Conservation (phyloP, 257 asterid species). For the Solanum chilense region DNA sequence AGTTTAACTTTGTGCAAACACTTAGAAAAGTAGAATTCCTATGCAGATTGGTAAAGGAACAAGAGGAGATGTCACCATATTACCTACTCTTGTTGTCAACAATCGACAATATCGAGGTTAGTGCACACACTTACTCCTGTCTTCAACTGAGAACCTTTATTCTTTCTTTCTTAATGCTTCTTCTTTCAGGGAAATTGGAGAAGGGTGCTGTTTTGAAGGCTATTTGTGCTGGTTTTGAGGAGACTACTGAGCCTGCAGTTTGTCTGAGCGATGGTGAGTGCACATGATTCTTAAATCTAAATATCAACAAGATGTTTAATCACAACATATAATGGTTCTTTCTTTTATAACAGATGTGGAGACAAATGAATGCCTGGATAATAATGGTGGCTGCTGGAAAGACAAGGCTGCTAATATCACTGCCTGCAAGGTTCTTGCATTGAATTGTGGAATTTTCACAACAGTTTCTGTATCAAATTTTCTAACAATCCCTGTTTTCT, state of each 20-base stretch:
- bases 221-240: conserved; percentile 77
- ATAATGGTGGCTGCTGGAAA: conserved; percentile 83
- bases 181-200: conserved; percentile 62
- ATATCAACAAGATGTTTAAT: not conserved
- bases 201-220: conserved; percentile 74
- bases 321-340: not conserved
- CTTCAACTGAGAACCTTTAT: not conserved
- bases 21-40: conserved; percentile 6
- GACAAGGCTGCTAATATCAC: conserved; percentile 53
- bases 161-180: not conserved
- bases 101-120: conserved; percentile 84
- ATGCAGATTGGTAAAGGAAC: conserved; percentile 83
- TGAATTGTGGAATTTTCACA: not conserved
- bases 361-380: conserved; percentile 72
- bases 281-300: not conserved
- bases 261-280: conserved; percentile 75
- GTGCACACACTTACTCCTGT: conserved; percentile 1
- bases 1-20: not conserved
- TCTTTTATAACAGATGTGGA: conserved; percentile 42
- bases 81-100: conserved; percentile 92
- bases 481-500: not conserved
- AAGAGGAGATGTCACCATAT: conserved; percentile 89
- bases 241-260: conserved; percentile 96
- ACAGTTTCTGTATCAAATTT: not conserved
- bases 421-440: conserved; percentile 63